phyloP scores from a whole-genome alignment of 2,329 filamentous ascomycete species.

The Fusarium sp. region DNA sequence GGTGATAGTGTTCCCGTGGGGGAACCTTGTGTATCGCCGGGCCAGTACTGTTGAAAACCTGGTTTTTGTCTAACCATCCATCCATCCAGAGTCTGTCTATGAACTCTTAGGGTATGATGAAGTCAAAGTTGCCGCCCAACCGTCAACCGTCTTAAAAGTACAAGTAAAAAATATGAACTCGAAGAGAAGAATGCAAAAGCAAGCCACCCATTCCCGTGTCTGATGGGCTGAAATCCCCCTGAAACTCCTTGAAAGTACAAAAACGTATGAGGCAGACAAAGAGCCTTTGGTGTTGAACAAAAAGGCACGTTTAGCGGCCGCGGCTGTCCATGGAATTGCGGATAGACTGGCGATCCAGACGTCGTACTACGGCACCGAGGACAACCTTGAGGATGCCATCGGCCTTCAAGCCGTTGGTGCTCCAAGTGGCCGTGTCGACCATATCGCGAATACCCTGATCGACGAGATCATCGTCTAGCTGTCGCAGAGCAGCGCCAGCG shows the following conservation, averaged over 20 bases:
- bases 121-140: not conserved
- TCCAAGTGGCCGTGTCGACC: slow-evolving; percentile 89
- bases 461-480: slow-evolving; percentile 79
- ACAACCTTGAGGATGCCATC: slow-evolving; percentile 85
- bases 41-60: not conserved
- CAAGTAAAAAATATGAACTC: not conserved
- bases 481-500: slow-evolving; percentile 74
- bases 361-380: slow-evolving; percentile 77
- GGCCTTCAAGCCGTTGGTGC: slow-evolving; percentile 68
- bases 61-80: not conserved
- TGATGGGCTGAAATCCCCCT: not conserved
- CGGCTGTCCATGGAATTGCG: slow-evolving; percentile 24
- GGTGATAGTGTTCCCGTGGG: not conserved
- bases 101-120: not conserved
- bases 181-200: not conserved
- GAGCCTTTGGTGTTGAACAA: not conserved
- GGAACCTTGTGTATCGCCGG: not conserved
- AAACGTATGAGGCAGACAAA: not conserved
- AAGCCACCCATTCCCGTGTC: not conserved
- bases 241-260: not conserved
- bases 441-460: slow-evolving; percentile 80
- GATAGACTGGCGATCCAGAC: slow-evolving; percentile 50
- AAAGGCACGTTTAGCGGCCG: slow-evolving; percentile 6
- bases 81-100: not conserved
- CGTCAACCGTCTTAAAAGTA: not conserved